Conservation (phyloP, 306 rosid species). For the Delonix regia region DNA sequence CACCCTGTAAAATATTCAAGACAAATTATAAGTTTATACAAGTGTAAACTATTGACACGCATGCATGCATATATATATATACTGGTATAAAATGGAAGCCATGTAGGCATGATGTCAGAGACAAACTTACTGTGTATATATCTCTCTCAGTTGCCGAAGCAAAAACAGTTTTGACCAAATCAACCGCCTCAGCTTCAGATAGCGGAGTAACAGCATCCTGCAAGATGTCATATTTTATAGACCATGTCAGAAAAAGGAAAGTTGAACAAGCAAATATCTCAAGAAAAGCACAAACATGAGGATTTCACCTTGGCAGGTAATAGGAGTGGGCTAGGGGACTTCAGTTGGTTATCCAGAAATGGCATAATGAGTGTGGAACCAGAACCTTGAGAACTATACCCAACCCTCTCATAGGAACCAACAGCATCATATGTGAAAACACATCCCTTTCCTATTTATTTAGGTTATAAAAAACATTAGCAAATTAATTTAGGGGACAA, state of each 20-base stretch:
- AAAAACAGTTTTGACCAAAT: constrained; percentile 86
- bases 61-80: too few species aligned
- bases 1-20: constrained; percentile 65
- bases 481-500: constrained; percentile 13
- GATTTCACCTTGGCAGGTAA: constrained; percentile 73
- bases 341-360: constrained; percentile 84
- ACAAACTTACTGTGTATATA: constrained; percentile 82
- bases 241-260: neutral
- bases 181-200: constrained; percentile 84
- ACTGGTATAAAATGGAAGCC: neutral
- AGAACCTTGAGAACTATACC: constrained; percentile 95
- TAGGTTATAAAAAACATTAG: constrained; percentile 28
- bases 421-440: constrained; percentile 99
- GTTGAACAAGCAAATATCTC: constrained; percentile 15
- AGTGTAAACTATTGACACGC: neutral
- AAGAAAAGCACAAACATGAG: constrained; percentile 16
- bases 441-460: constrained; percentile 85
- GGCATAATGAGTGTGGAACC: constrained; percentile 95
- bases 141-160: constrained; percentile 97
- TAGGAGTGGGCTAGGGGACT: constrained; percentile 92
- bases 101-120: neutral
- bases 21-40: neutral
- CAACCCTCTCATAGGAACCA: constrained; percentile 99
- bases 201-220: constrained; percentile 96
- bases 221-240: constrained; percentile 10